Percentiles rank a stretch among this genome's conserved stretches.
Conservation (phyloP, 495 filamentous ascomycete species). For the Niebla homalea region DNA sequence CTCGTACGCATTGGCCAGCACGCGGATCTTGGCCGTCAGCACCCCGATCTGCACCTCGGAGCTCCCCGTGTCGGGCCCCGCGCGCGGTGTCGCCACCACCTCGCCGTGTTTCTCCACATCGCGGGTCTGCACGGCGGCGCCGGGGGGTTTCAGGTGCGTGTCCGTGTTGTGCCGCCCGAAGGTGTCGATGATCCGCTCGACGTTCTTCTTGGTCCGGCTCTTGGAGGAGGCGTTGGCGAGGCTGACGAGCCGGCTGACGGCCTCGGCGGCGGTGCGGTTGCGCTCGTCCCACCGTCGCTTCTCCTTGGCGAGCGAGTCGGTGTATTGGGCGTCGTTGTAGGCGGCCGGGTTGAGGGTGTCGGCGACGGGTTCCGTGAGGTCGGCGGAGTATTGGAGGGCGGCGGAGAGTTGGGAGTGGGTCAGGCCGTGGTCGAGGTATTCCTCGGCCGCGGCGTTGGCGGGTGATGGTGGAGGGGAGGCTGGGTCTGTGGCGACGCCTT, state of each 20-base stretch:
- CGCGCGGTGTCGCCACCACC: slow-evolving; percentile 41
- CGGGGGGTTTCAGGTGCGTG: slow-evolving; percentile 41
- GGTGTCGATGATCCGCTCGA: slow-evolving; percentile 65
- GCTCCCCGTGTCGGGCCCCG: slow-evolving; percentile 81
- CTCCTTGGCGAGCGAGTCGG: slow-evolving; percentile 26
- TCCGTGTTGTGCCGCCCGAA: slow-evolving; percentile 95
- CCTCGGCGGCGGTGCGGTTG: slow-evolving; percentile 40
- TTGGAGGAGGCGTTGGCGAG: slow-evolving; percentile 61
- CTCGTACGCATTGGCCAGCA: slow-evolving; percentile 50
- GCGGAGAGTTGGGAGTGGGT: slow-evolving; percentile 46
- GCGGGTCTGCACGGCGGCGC: slow-evolving; percentile 21
- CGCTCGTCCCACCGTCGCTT: slow-evolving; percentile 23
- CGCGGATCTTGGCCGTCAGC: slow-evolving; percentile 83
- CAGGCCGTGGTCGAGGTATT: slow-evolving; percentile 61
- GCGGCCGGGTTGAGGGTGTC: slow-evolving; percentile 20
- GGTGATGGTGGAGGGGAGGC: slow-evolving; percentile 19
- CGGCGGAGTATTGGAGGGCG: slow-evolving; percentile 49
- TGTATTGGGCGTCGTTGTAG: slow-evolving; percentile 29
- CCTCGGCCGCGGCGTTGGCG: slow-evolving; percentile 30
- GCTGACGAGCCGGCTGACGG: slow-evolving; percentile 61
- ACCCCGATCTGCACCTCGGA: slow-evolving; percentile 97
- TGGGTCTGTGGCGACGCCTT: background rate
- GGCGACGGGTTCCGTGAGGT: slow-evolving; percentile 44
- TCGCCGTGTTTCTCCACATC: too few species aligned
- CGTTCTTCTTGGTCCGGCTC: slow-evolving; percentile 66